phyloP scores from a whole-genome alignment of 2,329 filamentous ascomycete species.

The Diaporthe batatas region DNA sequence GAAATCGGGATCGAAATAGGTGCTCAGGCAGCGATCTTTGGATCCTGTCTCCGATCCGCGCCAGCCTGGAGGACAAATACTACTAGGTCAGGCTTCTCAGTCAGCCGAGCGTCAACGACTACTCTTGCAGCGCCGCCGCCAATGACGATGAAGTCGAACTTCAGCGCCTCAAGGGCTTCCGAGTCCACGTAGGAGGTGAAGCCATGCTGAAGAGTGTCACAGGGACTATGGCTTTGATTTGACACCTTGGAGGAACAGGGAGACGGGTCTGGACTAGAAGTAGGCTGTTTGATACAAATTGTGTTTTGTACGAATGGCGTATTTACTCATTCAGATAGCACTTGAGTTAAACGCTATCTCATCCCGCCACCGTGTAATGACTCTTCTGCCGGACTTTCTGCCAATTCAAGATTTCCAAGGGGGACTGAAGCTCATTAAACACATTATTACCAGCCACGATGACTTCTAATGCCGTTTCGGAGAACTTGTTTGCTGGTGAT shows the following conservation, averaged over 20 bases:
- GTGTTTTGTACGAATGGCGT: background rate
- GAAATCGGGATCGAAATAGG: slow-evolving; percentile 54
- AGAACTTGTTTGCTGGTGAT: background rate
- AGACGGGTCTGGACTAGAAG: too few relatives aligned
- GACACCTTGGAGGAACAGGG: background rate
- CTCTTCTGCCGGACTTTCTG: background rate
- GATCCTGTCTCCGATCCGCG: slow-evolving; percentile 51
- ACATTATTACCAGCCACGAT: background rate
- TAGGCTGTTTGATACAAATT: background rate
- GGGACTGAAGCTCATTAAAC: background rate
- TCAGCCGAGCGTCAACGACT: slow-evolving; percentile 59
- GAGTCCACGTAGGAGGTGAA: background rate
- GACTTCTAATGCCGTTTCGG: background rate
- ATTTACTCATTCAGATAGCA: too few relatives aligned
- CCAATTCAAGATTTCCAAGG: background rate
- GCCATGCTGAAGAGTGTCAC: background rate
- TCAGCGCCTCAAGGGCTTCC: background rate
- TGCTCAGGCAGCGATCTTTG: slow-evolving; percentile 51
- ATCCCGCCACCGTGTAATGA: background rate
- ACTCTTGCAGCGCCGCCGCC: slow-evolving; percentile 64
- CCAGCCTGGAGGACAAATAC: slow-evolving; percentile 58
- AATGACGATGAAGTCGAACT: slow-evolving; percentile 63
- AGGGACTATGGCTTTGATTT: background rate
- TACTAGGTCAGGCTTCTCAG: slow-evolving; percentile 51
- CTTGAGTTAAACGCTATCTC: too few relatives aligned